A percentile compares a stretch with the other conserved stretches of the same genome.
These are phyloP conservation scores for Vitis hybrid DNA, from an alignment of 177 flowering plant species.

Conservation along the genomic window DNA sequence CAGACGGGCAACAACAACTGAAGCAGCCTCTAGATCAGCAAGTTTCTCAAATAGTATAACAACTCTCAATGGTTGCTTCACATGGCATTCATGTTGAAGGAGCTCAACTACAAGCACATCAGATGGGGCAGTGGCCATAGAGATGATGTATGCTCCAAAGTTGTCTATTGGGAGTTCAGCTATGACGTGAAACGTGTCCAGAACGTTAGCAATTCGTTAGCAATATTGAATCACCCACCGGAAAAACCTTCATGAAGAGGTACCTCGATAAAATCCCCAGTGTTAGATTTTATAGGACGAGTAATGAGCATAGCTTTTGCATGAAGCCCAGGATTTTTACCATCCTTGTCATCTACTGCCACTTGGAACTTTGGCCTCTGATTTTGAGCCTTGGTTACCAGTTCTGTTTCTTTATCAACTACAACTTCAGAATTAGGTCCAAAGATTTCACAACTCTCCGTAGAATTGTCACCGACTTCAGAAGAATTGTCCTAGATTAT, in stretches of 20 bases:
- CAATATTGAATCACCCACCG: slow-evolving; percentile 37
- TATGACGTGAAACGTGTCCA: slow-evolving; percentile 75
- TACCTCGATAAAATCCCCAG: slow-evolving; percentile 52
- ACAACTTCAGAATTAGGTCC: too few relatives aligned
- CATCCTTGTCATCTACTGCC: slow-evolving; percentile 40
- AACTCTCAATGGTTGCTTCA: slow-evolving; percentile 78
- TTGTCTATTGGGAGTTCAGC: slow-evolving; percentile 78
- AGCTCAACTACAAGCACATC: slow-evolving; percentile 96
- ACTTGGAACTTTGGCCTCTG: background rate
- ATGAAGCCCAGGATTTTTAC: slow-evolving; percentile 58
- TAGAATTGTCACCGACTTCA: too few relatives aligned
- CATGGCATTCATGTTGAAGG: slow-evolving; percentile 83
- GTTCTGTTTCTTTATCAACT: too few relatives aligned
- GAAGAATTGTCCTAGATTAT: too few relatives aligned
- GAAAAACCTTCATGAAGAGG: slow-evolving; percentile 50
- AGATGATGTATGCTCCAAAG: slow-evolving; percentile 92
- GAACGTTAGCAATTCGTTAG: slow-evolving; percentile 59
- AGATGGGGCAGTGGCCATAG: slow-evolving; percentile 90
- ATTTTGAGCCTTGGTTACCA: too few relatives aligned
- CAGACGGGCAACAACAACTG: slow-evolving; percentile 78
- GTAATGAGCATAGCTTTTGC: slow-evolving; percentile 85
- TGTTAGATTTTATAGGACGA: slow-evolving; percentile 41
- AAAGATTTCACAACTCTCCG: too few relatives aligned
- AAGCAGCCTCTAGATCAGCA: slow-evolving; percentile 84
- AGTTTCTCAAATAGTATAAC: slow-evolving; percentile 93